Evolutionary conservation across 495 filamentous ascomycete genomes (phyloP), one percentile per base, ranked within the genome.

Genomic region (Astrothelium subdiscretum): DNA sequence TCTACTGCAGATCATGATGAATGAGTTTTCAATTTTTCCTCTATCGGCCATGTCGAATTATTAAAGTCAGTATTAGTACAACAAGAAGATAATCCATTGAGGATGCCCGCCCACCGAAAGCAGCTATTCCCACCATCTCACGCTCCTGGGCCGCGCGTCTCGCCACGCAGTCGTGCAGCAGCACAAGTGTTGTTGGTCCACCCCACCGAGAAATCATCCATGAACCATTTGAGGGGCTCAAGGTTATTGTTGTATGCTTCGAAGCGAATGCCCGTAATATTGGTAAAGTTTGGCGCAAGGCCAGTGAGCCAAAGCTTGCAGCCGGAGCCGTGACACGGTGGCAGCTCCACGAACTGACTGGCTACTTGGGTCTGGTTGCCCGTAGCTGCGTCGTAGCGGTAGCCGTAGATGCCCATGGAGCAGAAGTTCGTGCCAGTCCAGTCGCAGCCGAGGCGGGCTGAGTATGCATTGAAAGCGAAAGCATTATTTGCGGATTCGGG

Each of bases 181-280:
- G 64, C 67, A 64, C 77, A 80, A 27, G 67, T 78, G 40, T 77
- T 75, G 66, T 80, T 76, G 10, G 61, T 71, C 77, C 77, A 80
- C 11, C 61, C 73, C 31, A 79, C 51, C 4, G 51, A 43, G 32
- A 80, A 43, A 54, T 73, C 68, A 63, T 80, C 77, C 69, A 78
- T 66, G 67, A 77, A 77, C 60, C 69, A 79, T 29, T 73, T 68
- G 38, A 57, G 59, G 44, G 65, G 66, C 60, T 69, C 65, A 43
- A 60, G 54, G 3, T 59, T 66, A 43, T 63, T 62, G 26, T 74
- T 70, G n/a, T 68, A 72, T 5, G 76, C 76, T 57, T 72, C 65
- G 57, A 80, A 72, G 62, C 75, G 70, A 43, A 80, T 66, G 2
- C 76, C 74, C n/a, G 67, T 71, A 59, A 80, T 63, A 24, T 59